These are phyloP conservation scores for Rhodamnia rubescens DNA, from an alignment of 345 rosid genomes.

Conservation along the genomic window DNA sequence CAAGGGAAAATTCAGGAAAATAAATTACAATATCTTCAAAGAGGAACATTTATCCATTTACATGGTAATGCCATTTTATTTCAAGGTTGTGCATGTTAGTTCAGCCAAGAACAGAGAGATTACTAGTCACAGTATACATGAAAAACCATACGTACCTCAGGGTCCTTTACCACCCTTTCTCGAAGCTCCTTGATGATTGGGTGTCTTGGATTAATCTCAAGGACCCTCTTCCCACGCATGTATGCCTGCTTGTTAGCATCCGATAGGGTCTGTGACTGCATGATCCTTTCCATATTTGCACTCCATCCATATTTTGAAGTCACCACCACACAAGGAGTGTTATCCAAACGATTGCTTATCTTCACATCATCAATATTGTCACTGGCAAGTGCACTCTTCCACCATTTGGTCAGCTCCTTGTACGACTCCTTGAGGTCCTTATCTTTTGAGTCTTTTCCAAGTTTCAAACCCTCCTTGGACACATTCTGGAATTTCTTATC, in stretches of 20 bases:
- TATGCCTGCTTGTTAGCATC: slow-evolving; percentile 90
- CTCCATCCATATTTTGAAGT: slow-evolving; percentile 98
- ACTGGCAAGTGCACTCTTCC: slow-evolving; percentile 64
- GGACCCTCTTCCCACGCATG: slow-evolving; percentile 91
- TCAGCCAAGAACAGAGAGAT: not conserved
- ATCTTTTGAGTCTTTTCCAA: slow-evolving; percentile 63
- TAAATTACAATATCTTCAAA: not conserved
- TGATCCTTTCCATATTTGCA: slow-evolving; percentile 95
- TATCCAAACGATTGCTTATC: slow-evolving; percentile 78
- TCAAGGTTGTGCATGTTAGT: not conserved
- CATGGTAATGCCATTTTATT: not conserved
- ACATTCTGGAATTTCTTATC: slow-evolving; percentile 93
- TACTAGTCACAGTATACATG: not conserved
- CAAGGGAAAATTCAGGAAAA: not conserved
- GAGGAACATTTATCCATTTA: not conserved
- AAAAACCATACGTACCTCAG: slow-evolving; percentile 45
- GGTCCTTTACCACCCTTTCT: slow-evolving; percentile 62
- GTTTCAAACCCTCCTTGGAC: slow-evolving; percentile 84
- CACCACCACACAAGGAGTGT: slow-evolving; percentile 92
- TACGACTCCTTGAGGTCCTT: slow-evolving; percentile 89
- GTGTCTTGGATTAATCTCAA: slow-evolving; percentile 92
- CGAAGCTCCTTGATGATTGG: slow-evolving; percentile 94
- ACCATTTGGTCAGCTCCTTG: slow-evolving; percentile 94
- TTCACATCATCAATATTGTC: slow-evolving; percentile 92
- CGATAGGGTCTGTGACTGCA: slow-evolving; percentile 92